phyloP scores from a whole-genome alignment of 2,329 filamentous ascomycete species.

The Albifimbria verrucaria region DNA sequence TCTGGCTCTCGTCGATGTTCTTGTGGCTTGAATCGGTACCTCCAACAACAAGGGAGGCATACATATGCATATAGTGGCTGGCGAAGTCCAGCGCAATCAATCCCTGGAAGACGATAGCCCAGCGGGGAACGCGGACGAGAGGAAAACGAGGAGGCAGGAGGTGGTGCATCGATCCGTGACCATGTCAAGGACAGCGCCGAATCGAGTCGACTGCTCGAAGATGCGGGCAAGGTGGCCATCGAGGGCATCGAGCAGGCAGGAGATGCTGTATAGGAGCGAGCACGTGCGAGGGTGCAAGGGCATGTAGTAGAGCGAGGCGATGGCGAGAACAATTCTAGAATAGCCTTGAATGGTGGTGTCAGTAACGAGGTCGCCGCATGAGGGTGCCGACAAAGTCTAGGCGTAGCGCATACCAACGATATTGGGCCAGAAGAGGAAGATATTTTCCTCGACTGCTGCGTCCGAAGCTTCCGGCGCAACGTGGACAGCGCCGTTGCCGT shows the following conservation, averaged over 20 bases:
- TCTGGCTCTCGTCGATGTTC: constrained; percentile 83
- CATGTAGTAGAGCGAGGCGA: constrained; percentile 98
- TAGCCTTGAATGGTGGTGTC: constrained; percentile 54
- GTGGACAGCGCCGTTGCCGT: constrained; percentile 43
- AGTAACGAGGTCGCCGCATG: constrained; percentile 10
- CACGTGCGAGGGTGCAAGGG: constrained; percentile 96
- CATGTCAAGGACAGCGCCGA: constrained; percentile 97
- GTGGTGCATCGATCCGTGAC: constrained; percentile 98
- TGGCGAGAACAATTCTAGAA: constrained; percentile 71
- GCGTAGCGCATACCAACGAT: constrained; percentile 62
- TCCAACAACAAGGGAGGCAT: constrained; percentile 85
- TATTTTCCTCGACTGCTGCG: constrained; percentile 59
- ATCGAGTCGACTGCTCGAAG: constrained; percentile 90
- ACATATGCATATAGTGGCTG: constrained; percentile 99
- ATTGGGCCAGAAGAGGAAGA: constrained; percentile 80
- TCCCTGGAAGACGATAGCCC: constrained; percentile 90
- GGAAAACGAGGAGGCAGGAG: constrained; percentile 88
- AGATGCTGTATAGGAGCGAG: constrained; percentile 85
- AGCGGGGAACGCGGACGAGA: constrained; percentile 94
- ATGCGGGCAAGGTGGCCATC: constrained; percentile 81
- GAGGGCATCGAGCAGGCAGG: constrained; percentile 90
- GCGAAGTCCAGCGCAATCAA: constrained; percentile 90
- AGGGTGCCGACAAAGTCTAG: not conserved
- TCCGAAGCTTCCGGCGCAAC: constrained; percentile 30
- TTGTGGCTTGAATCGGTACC: constrained; percentile 83